Evolutionary conservation across 768 basidiomycete genomes (phyloP).

Genomic region (Russula emetica): DNA sequence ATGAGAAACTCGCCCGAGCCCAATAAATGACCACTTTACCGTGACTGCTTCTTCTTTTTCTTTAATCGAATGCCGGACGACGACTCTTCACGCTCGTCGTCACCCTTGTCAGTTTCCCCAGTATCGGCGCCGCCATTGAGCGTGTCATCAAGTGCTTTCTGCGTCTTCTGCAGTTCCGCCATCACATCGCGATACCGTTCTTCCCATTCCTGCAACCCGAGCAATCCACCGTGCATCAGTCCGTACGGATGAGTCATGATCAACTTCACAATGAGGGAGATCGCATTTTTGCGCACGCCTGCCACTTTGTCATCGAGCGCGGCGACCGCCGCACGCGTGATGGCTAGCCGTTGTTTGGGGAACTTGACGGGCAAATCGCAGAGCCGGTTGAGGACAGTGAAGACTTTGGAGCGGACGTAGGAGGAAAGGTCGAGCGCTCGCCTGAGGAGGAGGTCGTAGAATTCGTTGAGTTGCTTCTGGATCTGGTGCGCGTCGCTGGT

Average conservation of each 20-base stretch:
- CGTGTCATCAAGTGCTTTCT: conserved; percentile 60
- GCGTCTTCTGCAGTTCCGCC: conserved; percentile 65
- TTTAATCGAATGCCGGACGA: conserved; percentile 27
- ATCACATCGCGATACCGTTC: conserved; percentile 59
- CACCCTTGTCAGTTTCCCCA: conserved; percentile 29
- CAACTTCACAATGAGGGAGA: conserved; percentile 67
- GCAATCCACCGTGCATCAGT: conserved; percentile 72
- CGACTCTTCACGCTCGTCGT: conserved; percentile 33
- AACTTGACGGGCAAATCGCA: conserved; percentile 76
- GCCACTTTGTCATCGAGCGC: conserved; percentile 88
- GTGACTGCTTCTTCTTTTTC: conserved; percentile 33
- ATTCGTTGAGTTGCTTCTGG: conserved; percentile 70
- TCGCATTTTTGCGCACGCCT: conserved; percentile 80
- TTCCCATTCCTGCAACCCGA: conserved; percentile 72
- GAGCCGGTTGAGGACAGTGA: conserved; percentile 68
- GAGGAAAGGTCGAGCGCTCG: conserved; percentile 85
- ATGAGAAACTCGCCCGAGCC: neutral
- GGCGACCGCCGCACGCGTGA: conserved; percentile 71
- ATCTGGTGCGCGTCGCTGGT: conserved; percentile 45
- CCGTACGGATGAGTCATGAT: conserved; percentile 88
- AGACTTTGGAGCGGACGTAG: conserved; percentile 88
- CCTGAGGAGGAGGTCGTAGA: conserved; percentile 81
- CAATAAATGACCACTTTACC: conserved; percentile 28
- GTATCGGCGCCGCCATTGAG: conserved; percentile 41
- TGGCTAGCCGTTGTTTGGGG: conserved; percentile 75